Base-by-base conservation (phyloP, 345 rosid species). In the Eutrema japonicum region DNA sequence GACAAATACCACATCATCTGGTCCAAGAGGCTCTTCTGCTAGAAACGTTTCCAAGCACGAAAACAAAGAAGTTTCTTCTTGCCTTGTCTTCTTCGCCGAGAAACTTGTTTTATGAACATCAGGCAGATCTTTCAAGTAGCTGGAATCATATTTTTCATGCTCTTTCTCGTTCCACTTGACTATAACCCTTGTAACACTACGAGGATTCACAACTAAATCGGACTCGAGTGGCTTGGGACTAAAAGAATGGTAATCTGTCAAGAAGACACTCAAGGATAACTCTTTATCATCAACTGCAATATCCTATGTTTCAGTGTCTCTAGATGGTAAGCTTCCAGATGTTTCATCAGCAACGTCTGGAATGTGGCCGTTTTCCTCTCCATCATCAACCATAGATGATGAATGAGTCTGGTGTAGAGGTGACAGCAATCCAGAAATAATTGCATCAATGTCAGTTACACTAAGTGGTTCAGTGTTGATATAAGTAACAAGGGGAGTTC, bases 1-100 rank as follows among this genome's bases (percentile, higher is more conserved):
- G 96, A 74, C 98, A n/a, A 94, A 63, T 85, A 87, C 98, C 97
- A 94, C 98, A 69, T 91, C 96, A 72, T 94, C 96, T 58, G 96
- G 92, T 67, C 96, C 97, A 0, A 91, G 82, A 37, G 97, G 98
- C 70, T 91, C 98, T 80, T 94, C 98, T 43, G 83, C 88, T 91
- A 94, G 73, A 83, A 88, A 91, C n/a, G 93, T 93, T 78, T 91
- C 98, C 83, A 94, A 78, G 74, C 98, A 94, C n/a, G 96, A 89
- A 85, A 88, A 94, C 64, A 94, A 73, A 26, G 96, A 86, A 66
- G 88, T 82, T 51, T 88, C 86, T 82, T 89, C 96, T 74, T 89
- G 87, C 66, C 80, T 82, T 53, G 88, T 82, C 72, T 88, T 91
- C 84, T 91, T 91, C 7, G 78, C 84, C 14, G 75, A 76, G 72